Evolutionary conservation across 805 yeast genomes (phyloP).

Genomic region (Nakazawaea pomicola): DNA sequence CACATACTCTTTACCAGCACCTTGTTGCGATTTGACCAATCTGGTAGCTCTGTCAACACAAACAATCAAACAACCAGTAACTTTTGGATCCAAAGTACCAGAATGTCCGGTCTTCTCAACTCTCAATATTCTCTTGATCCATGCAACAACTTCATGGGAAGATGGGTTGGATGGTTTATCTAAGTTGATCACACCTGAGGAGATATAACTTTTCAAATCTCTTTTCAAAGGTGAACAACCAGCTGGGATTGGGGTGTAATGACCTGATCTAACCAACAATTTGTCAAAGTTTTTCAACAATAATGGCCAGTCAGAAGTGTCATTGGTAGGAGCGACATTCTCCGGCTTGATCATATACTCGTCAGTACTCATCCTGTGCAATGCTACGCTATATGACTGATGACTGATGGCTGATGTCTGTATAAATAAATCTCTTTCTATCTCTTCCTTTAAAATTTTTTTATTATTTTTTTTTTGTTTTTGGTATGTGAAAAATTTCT

Average conservation of each 20-base stretch:
- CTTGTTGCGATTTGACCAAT: conserved; percentile 97
- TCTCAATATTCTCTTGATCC: conserved; percentile 95
- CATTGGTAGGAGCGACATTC: conserved; percentile 67
- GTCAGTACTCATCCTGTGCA: conserved; percentile 48
- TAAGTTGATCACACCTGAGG: conserved; percentile 94
- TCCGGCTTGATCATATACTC: conserved; percentile 88
- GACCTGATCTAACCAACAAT: conserved; percentile 90
- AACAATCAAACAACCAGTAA: conserved; percentile 97
- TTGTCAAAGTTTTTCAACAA: conserved; percentile 91
- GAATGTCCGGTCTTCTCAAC: conserved; percentile 98
- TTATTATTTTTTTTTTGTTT: background rate
- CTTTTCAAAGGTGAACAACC: conserved; percentile 94
- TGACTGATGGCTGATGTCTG: background rate
- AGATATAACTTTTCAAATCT: conserved; percentile 83
- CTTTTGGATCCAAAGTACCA: conserved; percentile 95
- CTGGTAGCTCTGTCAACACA: conserved; percentile 98
- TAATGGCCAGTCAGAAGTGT: conserved; percentile 94
- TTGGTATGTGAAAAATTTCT: conserved; percentile 1
- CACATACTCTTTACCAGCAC: conserved; percentile 99
- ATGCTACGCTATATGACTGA: background rate
- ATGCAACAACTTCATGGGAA: conserved; percentile 98
- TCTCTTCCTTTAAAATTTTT: background rate
- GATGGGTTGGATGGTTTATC: conserved; percentile 99
- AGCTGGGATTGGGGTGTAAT: conserved; percentile 94
- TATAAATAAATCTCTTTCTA: background rate